Percentiles rank a stretch among this genome's conserved stretches.
Conservation (phyloP, 2,329 filamentous ascomycete genomes). For the Bipolaris gigantea region DNA sequence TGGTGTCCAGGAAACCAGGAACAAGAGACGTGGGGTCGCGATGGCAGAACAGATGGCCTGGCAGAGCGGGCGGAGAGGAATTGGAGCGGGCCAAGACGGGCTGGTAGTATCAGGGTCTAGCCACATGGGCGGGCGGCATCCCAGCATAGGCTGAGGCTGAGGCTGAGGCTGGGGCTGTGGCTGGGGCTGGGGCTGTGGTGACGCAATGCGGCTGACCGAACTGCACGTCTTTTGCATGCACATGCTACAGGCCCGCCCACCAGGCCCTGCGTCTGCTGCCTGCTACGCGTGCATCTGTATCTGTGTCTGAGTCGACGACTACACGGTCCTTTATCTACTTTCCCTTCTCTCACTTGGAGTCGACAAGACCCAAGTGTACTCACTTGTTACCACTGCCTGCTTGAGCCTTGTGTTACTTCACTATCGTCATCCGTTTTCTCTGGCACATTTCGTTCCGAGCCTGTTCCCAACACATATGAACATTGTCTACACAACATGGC, state of each 20-base stretch:
- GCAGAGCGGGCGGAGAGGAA: slow-evolving; percentile 5
- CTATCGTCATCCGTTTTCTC: slow-evolving; percentile 4
- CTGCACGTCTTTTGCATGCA: slow-evolving; percentile 2
- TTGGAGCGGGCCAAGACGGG: slow-evolving; percentile 9
- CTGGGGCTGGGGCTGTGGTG: slow-evolving; percentile 10
- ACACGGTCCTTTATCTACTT: background rate
- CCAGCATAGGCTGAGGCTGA: slow-evolving; percentile 2
- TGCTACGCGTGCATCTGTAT: background rate
- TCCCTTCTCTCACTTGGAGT: background rate
- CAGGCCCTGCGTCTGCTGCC: background rate
- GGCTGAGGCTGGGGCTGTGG: too few species aligned
- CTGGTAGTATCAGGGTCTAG: slow-evolving; percentile 17
- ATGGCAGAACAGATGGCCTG: slow-evolving; percentile 12
- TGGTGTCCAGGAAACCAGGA: slow-evolving; percentile 3
- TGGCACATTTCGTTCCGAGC: slow-evolving; percentile 14
- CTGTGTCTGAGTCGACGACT: slow-evolving; percentile 8
- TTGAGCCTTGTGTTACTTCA: background rate
- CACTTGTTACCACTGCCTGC: background rate
- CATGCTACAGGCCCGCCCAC: background rate
- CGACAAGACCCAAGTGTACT: background rate
- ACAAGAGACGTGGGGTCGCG: background rate
- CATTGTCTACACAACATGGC: slow-evolving; percentile 22
- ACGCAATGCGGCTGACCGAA: slow-evolving; percentile 18
- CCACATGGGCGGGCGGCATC: slow-evolving; percentile 17
- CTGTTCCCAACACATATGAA: slow-evolving; percentile 12